These are phyloP conservation scores for Rhodomyrtus psidioides DNA, from an alignment of 441 rosid genomes.

Conservation along the genomic window DNA sequence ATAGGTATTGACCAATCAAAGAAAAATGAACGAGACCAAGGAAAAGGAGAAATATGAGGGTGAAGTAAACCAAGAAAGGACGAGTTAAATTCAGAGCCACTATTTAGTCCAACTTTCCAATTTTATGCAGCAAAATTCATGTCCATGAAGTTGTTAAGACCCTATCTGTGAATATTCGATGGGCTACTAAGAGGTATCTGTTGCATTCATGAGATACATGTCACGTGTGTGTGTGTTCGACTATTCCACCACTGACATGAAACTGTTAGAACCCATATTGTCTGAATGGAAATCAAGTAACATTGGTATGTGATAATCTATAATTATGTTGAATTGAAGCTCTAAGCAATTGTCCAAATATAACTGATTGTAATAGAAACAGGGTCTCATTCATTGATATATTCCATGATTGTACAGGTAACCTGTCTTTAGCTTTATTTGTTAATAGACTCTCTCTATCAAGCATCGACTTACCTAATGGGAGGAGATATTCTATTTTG, in stretches of 20 bases:
- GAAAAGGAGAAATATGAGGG: too few species aligned
- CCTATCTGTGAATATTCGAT: not conserved
- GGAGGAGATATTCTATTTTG: not conserved
- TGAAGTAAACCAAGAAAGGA: too few species aligned
- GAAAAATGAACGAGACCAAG: too few species aligned
- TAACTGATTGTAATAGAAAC: too few species aligned
- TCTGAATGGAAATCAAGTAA: not conserved
- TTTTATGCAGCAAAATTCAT: too few species aligned
- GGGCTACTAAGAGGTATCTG: not conserved
- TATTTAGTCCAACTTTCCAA: too few species aligned
- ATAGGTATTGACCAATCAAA: too few species aligned
- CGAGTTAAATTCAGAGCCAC: too few species aligned
- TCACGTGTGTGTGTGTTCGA: not conserved
- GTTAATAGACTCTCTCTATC: not conserved
- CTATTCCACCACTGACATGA: not conserved
- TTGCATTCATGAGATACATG: not conserved
- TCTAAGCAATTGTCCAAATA: too few species aligned
- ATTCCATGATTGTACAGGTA: not conserved
- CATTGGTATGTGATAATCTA: not conserved
- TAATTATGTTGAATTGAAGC: too few species aligned
- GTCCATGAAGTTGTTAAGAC: not conserved
- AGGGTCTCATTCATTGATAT: too few species aligned
- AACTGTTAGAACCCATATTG: not conserved
- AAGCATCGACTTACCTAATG: not conserved
- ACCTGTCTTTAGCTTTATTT: not conserved